Evolutionary conservation across 306 rosid species (phyloP), one percentile per base, ranked within the genome.

Genomic region (Heteromeles arbutifolia): DNA sequence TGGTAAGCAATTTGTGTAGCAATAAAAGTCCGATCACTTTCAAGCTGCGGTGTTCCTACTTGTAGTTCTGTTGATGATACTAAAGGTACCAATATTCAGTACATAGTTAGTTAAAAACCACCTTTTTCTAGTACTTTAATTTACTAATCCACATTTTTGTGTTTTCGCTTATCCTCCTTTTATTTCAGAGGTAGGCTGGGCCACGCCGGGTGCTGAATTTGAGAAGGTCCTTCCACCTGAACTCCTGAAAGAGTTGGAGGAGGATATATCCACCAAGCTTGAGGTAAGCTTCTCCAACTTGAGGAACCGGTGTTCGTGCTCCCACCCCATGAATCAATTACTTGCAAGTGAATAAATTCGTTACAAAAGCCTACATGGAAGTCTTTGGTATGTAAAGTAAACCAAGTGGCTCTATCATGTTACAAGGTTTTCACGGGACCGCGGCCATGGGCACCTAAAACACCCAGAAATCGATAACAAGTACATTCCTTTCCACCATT

Each of bases 191-290:
- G 83, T 81, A 85, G 73, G 80, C 72, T 82, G 91, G 74, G 58
- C 90, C 4, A 2, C 90, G 8, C 83, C 89, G 53, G 96, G 97
- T 81, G 93, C 91, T n/a, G 93, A 86, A 86, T 54, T 44, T 41
- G 93, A 88, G 85, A 25, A 66, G 0, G 2, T 65, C 2, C 82
- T 86, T 81, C 96, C 93, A 67, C 93, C 96, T 0, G 84, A 85
- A 82, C 97, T 92, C 75, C 26, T 92, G 70, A 84, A 86, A 72
- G 84, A 92, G 81, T 89, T 88, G 72, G 91, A 88, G 71, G 83
- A 86, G 80, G 79, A 76, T 79, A 80, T 89, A 43, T n/a, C 61
- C 71, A 66, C 85, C 44, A 89, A 82, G 76, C 76, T 90, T 18
- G 88, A 77, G 93, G 93, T 91, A 69, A 18, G 78, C 63, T 29